Evolutionary conservation across 2,329 filamentous ascomycete species (phyloP), one percentile per base, ranked within the genome.

Genomic region (Aspergillus pseudotamarii): DNA sequence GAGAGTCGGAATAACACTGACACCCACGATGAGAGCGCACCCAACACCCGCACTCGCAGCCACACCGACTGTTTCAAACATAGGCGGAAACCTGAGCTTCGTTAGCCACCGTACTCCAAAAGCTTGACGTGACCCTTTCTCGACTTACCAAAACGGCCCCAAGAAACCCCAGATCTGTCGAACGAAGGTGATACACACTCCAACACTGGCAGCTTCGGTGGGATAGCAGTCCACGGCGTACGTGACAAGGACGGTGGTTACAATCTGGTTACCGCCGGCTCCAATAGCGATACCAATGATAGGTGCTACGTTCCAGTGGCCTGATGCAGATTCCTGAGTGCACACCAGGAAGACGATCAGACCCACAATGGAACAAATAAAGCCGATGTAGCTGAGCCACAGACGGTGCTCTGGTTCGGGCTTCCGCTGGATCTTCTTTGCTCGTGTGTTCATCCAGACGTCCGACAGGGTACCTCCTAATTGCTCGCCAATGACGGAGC

Each of bases 171-270:
- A 78, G 3, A 74, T 74, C 55, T 71, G 75, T 30, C 86, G 80
- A 3, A 89, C 81, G 66, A 88, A 82, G 3, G 82, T 87, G 70
- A 89, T 81, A 65, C 88, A 88, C 0, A 88, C 86, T 19, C 87
- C 87, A n/a, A 89, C 80, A 58, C 82, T 83, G 2, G 82, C 83
- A 1, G 85, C 81, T 60, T 88, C 82, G 43, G 84, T 78, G 0
- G 79, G 81, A 68, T 86, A 84, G 68, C 84, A 86, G 69, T 89
- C 87, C 4, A 89, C 82, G 0, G 86, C 83, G 70, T 76, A 89
- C 0, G 87, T 89, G 59, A 88, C 83, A 62, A 88, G 73, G 1
- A 89, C 83, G 0, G 87, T 89, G 2, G 87, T 89, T 28, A 89
- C 81, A 34, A 89, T 82, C 72, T 89, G 87, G 66, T 88, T 89